These are phyloP conservation scores for Pelargonium fulgidum DNA, from an alignment of 441 rosid species.

Conservation along the genomic window DNA sequence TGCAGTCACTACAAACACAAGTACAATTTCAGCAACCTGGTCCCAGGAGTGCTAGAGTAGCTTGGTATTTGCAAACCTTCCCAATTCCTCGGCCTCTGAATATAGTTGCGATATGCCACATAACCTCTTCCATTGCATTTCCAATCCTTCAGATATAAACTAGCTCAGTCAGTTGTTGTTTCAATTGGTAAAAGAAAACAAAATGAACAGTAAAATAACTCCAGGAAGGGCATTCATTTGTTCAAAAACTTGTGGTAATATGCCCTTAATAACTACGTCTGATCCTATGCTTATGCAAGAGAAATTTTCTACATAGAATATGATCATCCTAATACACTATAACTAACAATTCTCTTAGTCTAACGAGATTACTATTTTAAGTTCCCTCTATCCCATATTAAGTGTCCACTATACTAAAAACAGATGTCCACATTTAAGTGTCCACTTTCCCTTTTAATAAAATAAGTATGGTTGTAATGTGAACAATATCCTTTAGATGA, in stretches of 20 bases:
- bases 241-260: background rate
- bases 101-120: slow-evolving; percentile 74
- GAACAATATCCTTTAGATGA: too few species aligned
- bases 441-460: too few species aligned
- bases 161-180: slow-evolving; percentile 14
- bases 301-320: background rate
- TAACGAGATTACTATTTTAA: too few species aligned
- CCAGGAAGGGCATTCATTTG: background rate
- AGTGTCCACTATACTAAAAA: too few species aligned
- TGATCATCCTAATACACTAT: too few species aligned
- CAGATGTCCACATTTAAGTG: too few species aligned
- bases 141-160: slow-evolving; percentile 61
- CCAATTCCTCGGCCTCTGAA: slow-evolving; percentile 80
- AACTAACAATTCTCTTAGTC: too few species aligned
- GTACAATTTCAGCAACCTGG: slow-evolving; percentile 51
- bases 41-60: slow-evolving; percentile 68
- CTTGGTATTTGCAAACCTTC: slow-evolving; percentile 49
- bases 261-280: background rate
- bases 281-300: background rate
- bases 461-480: too few species aligned
- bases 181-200: background rate
- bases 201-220: background rate
- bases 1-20: background rate
- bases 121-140: slow-evolving; percentile 87
- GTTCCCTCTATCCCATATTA: too few species aligned